Evolutionary conservation across 2,329 filamentous ascomycete species (phyloP), one percentile per base, ranked within the genome.

Genomic region (Monosporascus sp.): DNA sequence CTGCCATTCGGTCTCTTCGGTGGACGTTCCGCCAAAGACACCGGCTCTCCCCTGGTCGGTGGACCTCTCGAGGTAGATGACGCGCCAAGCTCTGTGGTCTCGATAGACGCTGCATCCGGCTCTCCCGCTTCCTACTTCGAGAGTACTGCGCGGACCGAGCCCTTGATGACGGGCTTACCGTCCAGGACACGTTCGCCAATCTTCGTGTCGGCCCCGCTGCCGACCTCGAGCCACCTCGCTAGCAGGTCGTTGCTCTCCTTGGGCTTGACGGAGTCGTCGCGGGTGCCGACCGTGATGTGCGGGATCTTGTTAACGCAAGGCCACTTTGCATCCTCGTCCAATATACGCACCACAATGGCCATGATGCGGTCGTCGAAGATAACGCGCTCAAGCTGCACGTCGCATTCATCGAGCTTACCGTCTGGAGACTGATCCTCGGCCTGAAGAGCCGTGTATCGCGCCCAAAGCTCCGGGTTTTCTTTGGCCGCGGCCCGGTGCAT

Each of bases 201-300:
- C 14, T 68, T 67, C 38, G 71, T 75, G n/a, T 69, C 69, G 2
- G 62, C 71, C 2, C 74, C 72, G 24, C 71, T 68, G 1, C 80
- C 81, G 31, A 70, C 60, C 57, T 86, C 78, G 56, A 94, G 67
- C 93, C 93, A 97, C 55, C 77, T 77, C 58, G 78, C 78, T 54
- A 99, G 70, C 65, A 99, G 63, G 55, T 90, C 86, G 66, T 99
- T 99, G 73, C 92, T 96, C 76, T 99, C 93, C 71, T 89, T 92
- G 0, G 94, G 93, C 74, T 97, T 97, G 64, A 97, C 83, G 7
- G 77, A 70, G 47, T 78, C 71, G 59, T 85, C 81, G 9, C 85
- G 82, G 0, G 94, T 99, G 20, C 94, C 94, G 7, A 97, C 78
- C 0, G 94, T 99, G 55, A 99, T 83, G 68, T 99, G 94, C 11